Evolutionary conservation across 495 filamentous ascomycete species (phyloP).

Genomic region (Aspergillus cavernicola): DNA sequence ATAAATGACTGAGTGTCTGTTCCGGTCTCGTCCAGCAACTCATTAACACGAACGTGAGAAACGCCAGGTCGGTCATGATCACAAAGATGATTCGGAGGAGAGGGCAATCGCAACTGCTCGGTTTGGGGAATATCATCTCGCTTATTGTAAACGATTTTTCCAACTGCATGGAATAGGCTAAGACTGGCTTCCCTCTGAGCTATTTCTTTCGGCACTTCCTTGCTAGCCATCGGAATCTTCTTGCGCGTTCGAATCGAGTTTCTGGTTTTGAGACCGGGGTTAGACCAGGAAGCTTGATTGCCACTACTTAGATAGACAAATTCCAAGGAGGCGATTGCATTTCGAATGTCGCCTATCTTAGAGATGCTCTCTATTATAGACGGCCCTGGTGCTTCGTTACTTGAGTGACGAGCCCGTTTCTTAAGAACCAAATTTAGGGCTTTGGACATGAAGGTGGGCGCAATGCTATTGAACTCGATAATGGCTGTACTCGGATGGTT

Average conservation of each 20-base stretch:
- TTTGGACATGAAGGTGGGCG: conserved; percentile 79
- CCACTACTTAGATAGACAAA: conserved; percentile 81
- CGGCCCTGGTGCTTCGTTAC: conserved; percentile 64
- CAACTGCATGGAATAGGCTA: conserved; percentile 94
- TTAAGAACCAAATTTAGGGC: conserved; percentile 73
- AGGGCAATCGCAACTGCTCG: conserved; percentile 28
- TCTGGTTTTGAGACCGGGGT: conserved; percentile 39
- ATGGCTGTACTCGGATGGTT: conserved; percentile 69
- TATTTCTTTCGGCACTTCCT: conserved; percentile 66
- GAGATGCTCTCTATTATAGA: conserved; percentile 69
- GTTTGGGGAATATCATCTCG: conserved; percentile 44
- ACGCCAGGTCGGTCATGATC: conserved; percentile 58
- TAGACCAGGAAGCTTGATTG: conserved; percentile 45
- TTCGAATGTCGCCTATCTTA: conserved; percentile 86
- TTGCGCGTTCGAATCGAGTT: conserved; percentile 54
- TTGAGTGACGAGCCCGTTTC: conserved; percentile 72
- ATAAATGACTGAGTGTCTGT: conserved; percentile 87
- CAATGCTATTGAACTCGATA: conserved; percentile 90
- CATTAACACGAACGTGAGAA: conserved; percentile 68
- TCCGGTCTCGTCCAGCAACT: conserved; percentile 81
- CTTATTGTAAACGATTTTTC: conserved; percentile 94
- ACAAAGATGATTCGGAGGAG: conserved; percentile 61
- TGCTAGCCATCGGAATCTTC: conserved; percentile 54
- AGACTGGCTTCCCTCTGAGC: conserved; percentile 82
- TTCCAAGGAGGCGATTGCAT: conserved; percentile 82